These are phyloP conservation scores for Cenococcum geophilum DNA, from an alignment of 495 filamentous ascomycete species.

Conservation along the genomic window DNA sequence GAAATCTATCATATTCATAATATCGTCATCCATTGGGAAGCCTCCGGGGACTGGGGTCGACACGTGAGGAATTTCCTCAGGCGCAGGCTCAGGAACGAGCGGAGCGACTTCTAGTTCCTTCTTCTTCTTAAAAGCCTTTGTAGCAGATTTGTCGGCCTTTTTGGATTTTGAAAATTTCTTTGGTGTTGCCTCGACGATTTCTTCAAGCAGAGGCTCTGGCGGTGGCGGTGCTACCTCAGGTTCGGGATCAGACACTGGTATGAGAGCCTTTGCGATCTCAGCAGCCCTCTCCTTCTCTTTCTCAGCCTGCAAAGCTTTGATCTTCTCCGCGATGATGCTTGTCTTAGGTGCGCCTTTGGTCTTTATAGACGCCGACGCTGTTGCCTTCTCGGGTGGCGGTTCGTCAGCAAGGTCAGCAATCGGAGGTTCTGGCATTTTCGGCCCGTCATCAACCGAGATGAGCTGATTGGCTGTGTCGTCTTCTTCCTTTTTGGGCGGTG, in stretches of 20 bases:
- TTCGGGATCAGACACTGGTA: constrained; percentile 23
- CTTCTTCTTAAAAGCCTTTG: constrained; percentile 27
- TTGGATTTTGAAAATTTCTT: constrained; percentile 27
- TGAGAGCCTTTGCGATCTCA: neutral
- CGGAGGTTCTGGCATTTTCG: constrained; percentile 30
- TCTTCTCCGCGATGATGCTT: constrained; percentile 30
- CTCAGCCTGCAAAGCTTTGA: constrained; percentile 35
- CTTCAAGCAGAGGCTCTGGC: constrained; percentile 27
- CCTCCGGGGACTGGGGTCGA: constrained; percentile 38
- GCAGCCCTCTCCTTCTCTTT: constrained; percentile 17
- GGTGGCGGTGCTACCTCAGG: constrained; percentile 20
- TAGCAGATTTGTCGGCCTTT: constrained; percentile 17
- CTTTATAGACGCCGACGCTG: constrained; percentile 21
- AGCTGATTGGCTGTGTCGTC: constrained; percentile 23
- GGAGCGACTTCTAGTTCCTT: constrained; percentile 14
- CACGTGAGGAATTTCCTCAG: constrained; percentile 26
- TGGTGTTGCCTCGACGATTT: constrained; percentile 29
- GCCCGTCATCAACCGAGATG: constrained; percentile 20
- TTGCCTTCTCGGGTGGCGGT: constrained; percentile 15
- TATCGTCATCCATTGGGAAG: constrained; percentile 38
- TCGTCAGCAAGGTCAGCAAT: constrained; percentile 20
- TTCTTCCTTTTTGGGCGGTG: constrained; percentile 8
- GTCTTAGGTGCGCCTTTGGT: constrained; percentile 8
- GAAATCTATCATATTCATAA: constrained; percentile 28
- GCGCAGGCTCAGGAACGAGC: constrained; percentile 25